phyloP scores from a whole-genome alignment of 1,284 basidiomycete species.

The Phaffia rhodozyma region DNA sequence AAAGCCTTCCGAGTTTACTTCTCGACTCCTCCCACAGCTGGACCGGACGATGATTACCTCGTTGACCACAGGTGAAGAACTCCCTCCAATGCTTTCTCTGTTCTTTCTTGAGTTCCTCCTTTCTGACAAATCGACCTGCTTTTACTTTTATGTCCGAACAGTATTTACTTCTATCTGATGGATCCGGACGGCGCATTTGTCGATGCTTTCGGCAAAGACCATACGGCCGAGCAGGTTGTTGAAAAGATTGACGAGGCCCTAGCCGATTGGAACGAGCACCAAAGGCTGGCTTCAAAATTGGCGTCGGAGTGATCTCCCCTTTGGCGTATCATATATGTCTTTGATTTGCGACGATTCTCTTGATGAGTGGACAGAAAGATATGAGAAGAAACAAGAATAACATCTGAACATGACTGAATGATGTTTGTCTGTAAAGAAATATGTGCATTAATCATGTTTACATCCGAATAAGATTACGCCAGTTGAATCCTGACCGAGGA shows the following conservation, averaged over 20 bases:
- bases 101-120: neutral
- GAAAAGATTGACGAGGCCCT: slow-evolving; percentile 31
- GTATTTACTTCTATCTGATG: slow-evolving; percentile 98
- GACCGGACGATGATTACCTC: slow-evolving; percentile 74
- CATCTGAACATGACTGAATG: too few species aligned
- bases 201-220: slow-evolving; percentile 87
- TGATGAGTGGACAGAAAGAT: too few species aligned
- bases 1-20: slow-evolving; percentile 97
- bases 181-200: slow-evolving; percentile 90
- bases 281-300: slow-evolving; percentile 1
- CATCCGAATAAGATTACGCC: too few species aligned
- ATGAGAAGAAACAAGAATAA: too few species aligned
- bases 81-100: neutral
- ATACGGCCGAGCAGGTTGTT: slow-evolving; percentile 55
- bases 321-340: too few species aligned
- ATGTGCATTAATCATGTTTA: too few species aligned
- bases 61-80: slow-evolving; percentile 62
- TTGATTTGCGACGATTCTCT: too few species aligned
- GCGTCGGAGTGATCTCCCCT: neutral
- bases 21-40: slow-evolving; percentile 75
- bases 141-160: slow-evolving; percentile 17
- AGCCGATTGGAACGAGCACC: slow-evolving; percentile 4
- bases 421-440: too few species aligned
- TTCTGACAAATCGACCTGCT: slow-evolving; percentile 18
- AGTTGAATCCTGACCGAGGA: too few species aligned